Evolutionary conservation across 352 stramenopile species (phyloP).

Genomic region (Phytophthora ramorum): DNA sequence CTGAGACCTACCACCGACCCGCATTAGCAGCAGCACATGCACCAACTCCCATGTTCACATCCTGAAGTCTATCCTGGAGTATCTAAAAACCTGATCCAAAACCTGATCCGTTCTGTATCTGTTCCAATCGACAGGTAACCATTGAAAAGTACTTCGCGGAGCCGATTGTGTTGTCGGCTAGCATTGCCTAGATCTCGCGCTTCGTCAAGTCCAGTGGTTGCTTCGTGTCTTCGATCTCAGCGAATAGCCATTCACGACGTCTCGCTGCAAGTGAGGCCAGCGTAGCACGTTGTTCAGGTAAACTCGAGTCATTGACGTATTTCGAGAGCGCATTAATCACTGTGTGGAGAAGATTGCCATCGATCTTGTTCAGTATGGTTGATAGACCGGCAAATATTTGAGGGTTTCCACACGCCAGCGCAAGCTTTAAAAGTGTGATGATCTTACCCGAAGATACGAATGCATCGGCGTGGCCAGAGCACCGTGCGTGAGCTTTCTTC

Average conservation of each 20-base stretch:
- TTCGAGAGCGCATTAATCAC: constrained; percentile 10
- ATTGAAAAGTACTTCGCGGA: too few relatives aligned
- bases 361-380: background rate
- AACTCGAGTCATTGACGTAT: background rate
- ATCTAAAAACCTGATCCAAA: too few relatives aligned
- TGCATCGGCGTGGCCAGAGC: background rate
- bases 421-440: constrained; percentile 3
- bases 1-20: too few relatives aligned
- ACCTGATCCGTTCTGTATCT: too few relatives aligned
- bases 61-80: too few relatives aligned
- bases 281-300: background rate
- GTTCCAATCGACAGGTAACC: too few relatives aligned
- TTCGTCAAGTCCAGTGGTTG: constrained; percentile 2
- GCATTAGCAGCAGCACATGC: too few relatives aligned
- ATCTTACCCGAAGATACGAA: constrained; percentile 4
- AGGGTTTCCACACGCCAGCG: constrained; percentile 1
- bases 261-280: constrained; percentile 1
- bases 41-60: too few relatives aligned
- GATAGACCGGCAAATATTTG: constrained; percentile 1
- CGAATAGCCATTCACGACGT: constrained; percentile 10
- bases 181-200: too few relatives aligned
- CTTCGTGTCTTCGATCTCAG: constrained; percentile 15
- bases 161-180: too few relatives aligned
- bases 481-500: constrained; percentile 1
- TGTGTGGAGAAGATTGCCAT: background rate